These are phyloP conservation scores for Claviceps pazoutovae DNA, from an alignment of 2,329 filamentous ascomycete species.

Conservation along the genomic window DNA sequence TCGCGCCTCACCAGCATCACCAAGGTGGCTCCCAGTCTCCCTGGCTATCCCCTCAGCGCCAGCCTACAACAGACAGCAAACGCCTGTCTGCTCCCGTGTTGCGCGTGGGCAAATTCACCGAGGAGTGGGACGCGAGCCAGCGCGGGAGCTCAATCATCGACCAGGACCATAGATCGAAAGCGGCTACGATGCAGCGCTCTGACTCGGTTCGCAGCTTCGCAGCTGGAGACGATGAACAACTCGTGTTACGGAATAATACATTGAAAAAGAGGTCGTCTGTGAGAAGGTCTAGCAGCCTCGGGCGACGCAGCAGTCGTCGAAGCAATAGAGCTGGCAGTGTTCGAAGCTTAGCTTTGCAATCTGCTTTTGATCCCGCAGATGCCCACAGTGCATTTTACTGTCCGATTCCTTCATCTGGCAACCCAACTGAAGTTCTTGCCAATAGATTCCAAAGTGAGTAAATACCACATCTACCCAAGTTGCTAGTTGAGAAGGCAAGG, in stretches of 20 bases:
- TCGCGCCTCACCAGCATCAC: constrained; percentile 5
- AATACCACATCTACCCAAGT: not conserved
- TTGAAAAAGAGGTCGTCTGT: constrained; percentile 81
- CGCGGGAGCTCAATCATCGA: constrained; percentile 52
- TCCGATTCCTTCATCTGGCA: constrained; percentile 75
- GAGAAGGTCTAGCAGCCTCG: constrained; percentile 58
- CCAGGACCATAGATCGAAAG: constrained; percentile 18
- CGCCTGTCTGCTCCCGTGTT: not conserved
- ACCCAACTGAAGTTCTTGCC: constrained; percentile 75
- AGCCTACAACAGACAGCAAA: constrained; percentile 3
- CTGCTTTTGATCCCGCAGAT: constrained; percentile 52
- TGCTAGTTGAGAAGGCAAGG: not conserved
- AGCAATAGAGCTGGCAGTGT: constrained; percentile 81
- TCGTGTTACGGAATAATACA: constrained; percentile 47
- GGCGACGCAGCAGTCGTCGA: constrained; percentile 66
- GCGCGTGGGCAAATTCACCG: constrained; percentile 41
- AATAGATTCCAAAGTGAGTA: constrained; percentile 73
- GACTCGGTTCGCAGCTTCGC: constrained; percentile 43
- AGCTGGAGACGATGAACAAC: constrained; percentile 28
- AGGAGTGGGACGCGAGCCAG: constrained; percentile 58
- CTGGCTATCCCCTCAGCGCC: constrained; percentile 11
- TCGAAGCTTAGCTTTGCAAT: constrained; percentile 60
- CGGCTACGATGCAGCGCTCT: constrained; percentile 41
- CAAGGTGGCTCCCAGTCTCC: constrained; percentile 5
- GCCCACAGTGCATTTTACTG: constrained; percentile 76